Percentiles rank a stretch among this genome's conserved stretches.
Evolutionary conservation across 148 eudicot species (phyloP).

Genomic region (Chenopodium quinoa): DNA sequence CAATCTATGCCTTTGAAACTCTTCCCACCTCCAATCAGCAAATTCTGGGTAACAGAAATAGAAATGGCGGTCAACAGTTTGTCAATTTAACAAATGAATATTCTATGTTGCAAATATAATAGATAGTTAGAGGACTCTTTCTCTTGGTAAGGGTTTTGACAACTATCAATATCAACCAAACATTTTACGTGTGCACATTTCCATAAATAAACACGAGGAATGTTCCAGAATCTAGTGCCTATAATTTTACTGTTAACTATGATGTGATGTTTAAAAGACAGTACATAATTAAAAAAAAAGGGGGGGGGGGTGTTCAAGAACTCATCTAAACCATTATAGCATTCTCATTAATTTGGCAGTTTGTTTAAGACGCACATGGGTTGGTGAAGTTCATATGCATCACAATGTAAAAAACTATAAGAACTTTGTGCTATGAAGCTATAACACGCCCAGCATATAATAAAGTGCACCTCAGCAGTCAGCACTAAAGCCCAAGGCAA

Average conservation of each 20-base stretch:
- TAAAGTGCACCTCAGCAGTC: too few relatives aligned
- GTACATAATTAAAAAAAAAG: too few relatives aligned
- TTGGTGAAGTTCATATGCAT: too few relatives aligned
- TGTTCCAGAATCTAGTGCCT: not conserved
- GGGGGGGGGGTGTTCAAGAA: not conserved
- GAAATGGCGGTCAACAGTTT: not conserved
- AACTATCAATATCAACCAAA: not conserved
- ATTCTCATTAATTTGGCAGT: not conserved
- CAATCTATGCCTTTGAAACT: conserved; percentile 59
- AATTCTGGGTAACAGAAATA: conserved; percentile 44
- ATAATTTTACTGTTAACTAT: not conserved
- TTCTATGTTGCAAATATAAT: not conserved
- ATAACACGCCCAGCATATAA: too few relatives aligned
- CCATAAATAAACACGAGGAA: not conserved
- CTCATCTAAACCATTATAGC: not conserved
- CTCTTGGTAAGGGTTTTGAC: not conserved
- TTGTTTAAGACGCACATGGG: too few relatives aligned
- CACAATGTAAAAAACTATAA: too few relatives aligned
- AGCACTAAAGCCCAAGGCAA: too few relatives aligned
- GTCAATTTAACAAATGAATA: not conserved
- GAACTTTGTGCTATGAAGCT: not conserved
- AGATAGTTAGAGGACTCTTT: not conserved
- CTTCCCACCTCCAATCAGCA: conserved; percentile 96
- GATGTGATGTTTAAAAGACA: not conserved
- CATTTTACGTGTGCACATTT: too few relatives aligned